Conservation (phyloP, 257 asterid species). For the Solanum pinnatisectum region DNA sequence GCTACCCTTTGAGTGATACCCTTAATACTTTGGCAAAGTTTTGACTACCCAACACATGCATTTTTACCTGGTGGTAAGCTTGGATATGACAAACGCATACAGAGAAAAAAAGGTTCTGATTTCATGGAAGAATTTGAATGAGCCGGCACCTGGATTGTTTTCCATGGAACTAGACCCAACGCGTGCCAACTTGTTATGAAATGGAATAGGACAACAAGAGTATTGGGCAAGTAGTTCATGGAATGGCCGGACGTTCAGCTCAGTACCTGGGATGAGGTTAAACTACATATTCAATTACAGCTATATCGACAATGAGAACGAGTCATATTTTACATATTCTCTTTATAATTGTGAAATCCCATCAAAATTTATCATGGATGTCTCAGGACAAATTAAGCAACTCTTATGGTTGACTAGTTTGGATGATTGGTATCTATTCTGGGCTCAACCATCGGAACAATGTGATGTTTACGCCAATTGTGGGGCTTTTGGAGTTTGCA, state of each 20-base stretch:
- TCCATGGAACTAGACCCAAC: not conserved
- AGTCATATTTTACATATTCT: slow-evolving; percentile 29
- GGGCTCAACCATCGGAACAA: slow-evolving; percentile 26
- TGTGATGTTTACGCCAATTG: slow-evolving; percentile 36
- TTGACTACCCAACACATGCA: not conserved
- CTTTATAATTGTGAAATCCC: not conserved
- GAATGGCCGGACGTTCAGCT: not conserved
- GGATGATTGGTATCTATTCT: not conserved
- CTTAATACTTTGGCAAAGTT: not conserved
- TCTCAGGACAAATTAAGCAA: not conserved
- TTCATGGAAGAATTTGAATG: not conserved
- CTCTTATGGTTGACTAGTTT: not conserved
- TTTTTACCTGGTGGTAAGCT: not conserved
- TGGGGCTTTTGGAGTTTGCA: slow-evolving; percentile 27
- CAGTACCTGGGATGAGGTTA: slow-evolving; percentile 24
- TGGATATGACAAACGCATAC: not conserved
- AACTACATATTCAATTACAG: slow-evolving; percentile 12
- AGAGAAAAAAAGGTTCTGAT: no score
- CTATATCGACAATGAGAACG: slow-evolving; percentile 15
- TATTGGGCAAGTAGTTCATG: not conserved
- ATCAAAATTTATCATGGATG: slow-evolving; percentile 6
- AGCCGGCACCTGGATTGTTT: slow-evolving; percentile 1
- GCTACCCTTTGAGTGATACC: not conserved
- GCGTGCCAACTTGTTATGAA: not conserved
- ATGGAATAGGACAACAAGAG: not conserved